These are phyloP conservation scores for Euphorbia corollata DNA, from an alignment of 441 rosid species.

Conservation along the genomic window DNA sequence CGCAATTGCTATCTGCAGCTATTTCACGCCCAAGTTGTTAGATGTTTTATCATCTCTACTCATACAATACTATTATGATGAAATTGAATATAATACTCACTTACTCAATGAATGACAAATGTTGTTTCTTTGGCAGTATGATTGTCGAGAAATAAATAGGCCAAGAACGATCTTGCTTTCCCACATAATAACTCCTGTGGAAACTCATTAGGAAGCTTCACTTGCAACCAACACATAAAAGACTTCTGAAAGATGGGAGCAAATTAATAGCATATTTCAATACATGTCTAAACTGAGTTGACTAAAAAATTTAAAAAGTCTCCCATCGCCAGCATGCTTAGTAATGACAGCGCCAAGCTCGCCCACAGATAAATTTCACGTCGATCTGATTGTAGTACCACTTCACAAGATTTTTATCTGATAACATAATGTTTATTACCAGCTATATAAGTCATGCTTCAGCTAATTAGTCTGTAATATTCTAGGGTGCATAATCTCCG, in stretches of 20 bases:
- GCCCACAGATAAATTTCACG: constrained; percentile 57
- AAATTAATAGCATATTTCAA: not conserved
- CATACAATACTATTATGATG: constrained; percentile 1
- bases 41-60: too few species aligned
- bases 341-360: constrained; percentile 60
- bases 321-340: constrained; percentile 45
- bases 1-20: constrained; percentile 41
- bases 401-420: constrained; percentile 8
- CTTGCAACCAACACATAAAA: constrained; percentile 26
- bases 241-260: not conserved
- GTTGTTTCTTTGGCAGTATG: constrained; percentile 50
- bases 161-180: constrained; percentile 57
- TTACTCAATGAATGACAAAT: constrained; percentile 35
- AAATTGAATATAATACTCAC: not conserved
- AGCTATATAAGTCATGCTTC: not conserved
- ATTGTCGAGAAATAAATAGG: constrained; percentile 52
- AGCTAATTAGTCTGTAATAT: not conserved
- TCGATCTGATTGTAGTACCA: constrained; percentile 9
- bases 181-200: constrained; percentile 57
- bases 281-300: constrained; percentile 46
- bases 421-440: not conserved
- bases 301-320: constrained; percentile 34
- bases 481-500: not conserved
- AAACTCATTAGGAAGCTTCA: constrained; percentile 41
- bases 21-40: constrained; percentile 16